Evolutionary conservation across 2,329 filamentous ascomycete genomes (phyloP), one percentile per base, ranked within the genome.

Genomic region (Rhinocladiella mackenziei): DNA sequence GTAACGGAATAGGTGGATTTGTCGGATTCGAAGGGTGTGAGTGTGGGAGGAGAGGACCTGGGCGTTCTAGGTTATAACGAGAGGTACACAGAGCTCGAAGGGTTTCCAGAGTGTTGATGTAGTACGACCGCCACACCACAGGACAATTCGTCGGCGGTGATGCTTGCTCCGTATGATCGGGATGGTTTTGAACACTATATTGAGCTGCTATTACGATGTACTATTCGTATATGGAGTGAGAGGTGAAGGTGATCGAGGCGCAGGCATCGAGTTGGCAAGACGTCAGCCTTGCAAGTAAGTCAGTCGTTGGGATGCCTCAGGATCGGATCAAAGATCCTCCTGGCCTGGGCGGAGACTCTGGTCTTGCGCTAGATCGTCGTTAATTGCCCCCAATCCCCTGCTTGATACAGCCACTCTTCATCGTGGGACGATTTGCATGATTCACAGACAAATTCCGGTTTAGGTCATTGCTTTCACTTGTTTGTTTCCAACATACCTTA

Each of bases 71-170:
- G 25, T 43, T 28, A 43, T 38, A 35, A 19, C 31, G 39, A 38
- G 35, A 20, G 44, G 50, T 31, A 50, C 47, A 50, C 36, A 53
- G 33, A 44, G 39, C 46, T 47, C 50, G 43, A 29, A 53, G 23
- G 43, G 46, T 26, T 40, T 53, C 50, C 50, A 50, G 50, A 28
- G 25, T 43, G 38, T 11, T 15, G 20, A 30, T 3, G 36, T n/a
- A n/a, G 15, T 14, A 7, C 13, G 18, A 23, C 10, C 9, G n/a
- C n/a, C n/a, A n/a, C n/a, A n/a, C n/a, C n/a, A n/a, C n/a, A n/a
- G n/a, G n/a, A n/a, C n/a, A n/a, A n/a, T n/a, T n/a, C n/a, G n/a
- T n/a, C n/a, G n/a, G n/a, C n/a, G n/a, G n/a, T n/a, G n/a, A n/a
- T n/a, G 4, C 23, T 9, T 32, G 4, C 6, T n/a, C n/a, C n/a